Percentiles rank a stretch among this genome's conserved stretches.
Evolutionary conservation across 2,329 filamentous ascomycete genomes (phyloP).

Genomic region (Cladosporium velox): DNA sequence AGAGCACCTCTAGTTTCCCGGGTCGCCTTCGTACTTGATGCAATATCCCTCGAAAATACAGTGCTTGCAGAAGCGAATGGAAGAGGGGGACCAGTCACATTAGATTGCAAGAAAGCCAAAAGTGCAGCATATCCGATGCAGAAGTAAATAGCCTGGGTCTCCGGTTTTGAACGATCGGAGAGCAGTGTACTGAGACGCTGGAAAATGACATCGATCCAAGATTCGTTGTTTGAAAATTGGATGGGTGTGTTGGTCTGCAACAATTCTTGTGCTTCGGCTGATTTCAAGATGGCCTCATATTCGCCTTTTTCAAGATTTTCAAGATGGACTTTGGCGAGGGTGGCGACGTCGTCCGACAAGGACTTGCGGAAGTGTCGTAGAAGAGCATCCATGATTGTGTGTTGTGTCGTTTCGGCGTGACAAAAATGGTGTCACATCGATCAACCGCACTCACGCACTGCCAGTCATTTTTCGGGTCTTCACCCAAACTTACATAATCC

Average conservation of each 20-base stretch:
- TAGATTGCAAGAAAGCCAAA: slow-evolving; percentile 79
- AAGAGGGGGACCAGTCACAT: slow-evolving; percentile 85
- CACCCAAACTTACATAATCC: slow-evolving; percentile 14
- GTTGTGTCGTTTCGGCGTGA: neutral
- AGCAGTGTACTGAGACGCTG: slow-evolving; percentile 44
- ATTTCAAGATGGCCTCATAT: slow-evolving; percentile 43
- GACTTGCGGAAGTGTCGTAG: slow-evolving; percentile 43
- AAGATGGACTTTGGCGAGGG: slow-evolving; percentile 41
- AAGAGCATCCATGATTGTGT: slow-evolving; percentile 40
- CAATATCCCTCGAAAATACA: slow-evolving; percentile 53
- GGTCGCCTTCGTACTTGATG: slow-evolving; percentile 38
- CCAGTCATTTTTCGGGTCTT: slow-evolving; percentile 14
- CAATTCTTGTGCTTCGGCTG: slow-evolving; percentile 37
- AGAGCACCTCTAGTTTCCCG: slow-evolving; percentile 58
- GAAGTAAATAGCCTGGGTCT: slow-evolving; percentile 47
- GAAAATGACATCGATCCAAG: slow-evolving; percentile 51
- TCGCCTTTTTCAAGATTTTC: slow-evolving; percentile 45
- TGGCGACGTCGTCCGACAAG: slow-evolving; percentile 46
- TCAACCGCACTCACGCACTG: neutral
- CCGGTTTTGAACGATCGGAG: slow-evolving; percentile 40
- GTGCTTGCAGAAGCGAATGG: slow-evolving; percentile 54
- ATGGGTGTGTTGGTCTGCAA: neutral
- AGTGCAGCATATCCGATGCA: slow-evolving; percentile 69
- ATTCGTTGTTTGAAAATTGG: neutral
- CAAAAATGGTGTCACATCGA: neutral